A percentile compares a stretch with the other conserved stretches of the same genome.
phyloP scores from a whole-genome alignment of 495 filamentous ascomycete species.

The Penicillium lagena region DNA sequence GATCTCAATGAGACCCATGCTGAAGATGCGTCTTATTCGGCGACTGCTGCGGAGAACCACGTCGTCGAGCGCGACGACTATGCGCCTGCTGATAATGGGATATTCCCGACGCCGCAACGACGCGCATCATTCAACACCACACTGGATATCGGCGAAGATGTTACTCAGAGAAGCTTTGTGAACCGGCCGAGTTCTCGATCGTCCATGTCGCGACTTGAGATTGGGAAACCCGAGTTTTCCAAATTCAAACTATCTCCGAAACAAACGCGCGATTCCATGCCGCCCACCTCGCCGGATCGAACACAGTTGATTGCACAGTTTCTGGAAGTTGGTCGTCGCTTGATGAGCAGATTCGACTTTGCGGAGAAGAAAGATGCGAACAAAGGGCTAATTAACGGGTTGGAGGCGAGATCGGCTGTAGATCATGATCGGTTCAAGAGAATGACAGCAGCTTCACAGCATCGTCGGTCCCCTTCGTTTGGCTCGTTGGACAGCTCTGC shows the following conservation, averaged over 20 bases:
- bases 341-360: constrained; percentile 30
- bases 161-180: constrained; percentile 29
- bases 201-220: constrained; percentile 40
- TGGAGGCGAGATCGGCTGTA: constrained; percentile 28
- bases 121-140: constrained; percentile 53
- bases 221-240: constrained; percentile 29
- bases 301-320: constrained; percentile 40
- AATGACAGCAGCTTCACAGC: constrained; percentile 16
- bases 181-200: constrained; percentile 40
- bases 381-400: constrained; percentile 16
- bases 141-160: constrained; percentile 47
- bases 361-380: constrained; percentile 17
- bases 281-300: constrained; percentile 31
- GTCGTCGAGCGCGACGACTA: constrained; percentile 10
- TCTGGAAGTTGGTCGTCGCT: constrained; percentile 34
- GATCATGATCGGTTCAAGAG: constrained; percentile 31
- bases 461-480: constrained; percentile 11
- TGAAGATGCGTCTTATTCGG: constrained; percentile 11
- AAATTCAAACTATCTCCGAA: constrained; percentile 26
- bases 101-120: constrained; percentile 30
- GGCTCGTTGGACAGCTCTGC: constrained; percentile 19
- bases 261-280: constrained; percentile 4
- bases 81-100: constrained; percentile 13
- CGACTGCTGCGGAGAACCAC: constrained; percentile 15
- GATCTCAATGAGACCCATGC: constrained; percentile 19